phyloP scores from a whole-genome alignment of 2,329 filamentous ascomycete species.

The Venturiaceae sp. region DNA sequence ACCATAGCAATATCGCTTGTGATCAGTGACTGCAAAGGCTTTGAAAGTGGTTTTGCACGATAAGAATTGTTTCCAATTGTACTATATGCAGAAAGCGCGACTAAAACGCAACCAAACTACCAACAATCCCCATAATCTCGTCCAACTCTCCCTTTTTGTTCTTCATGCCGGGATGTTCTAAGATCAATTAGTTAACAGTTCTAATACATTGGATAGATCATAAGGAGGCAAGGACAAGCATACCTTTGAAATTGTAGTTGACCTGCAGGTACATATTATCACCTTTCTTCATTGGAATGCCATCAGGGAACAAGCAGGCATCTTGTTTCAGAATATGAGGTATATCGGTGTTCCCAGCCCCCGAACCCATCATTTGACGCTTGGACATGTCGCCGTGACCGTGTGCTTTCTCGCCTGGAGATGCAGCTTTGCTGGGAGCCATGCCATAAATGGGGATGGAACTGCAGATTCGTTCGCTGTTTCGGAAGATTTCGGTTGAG shows the following conservation, averaged over 20 bases:
- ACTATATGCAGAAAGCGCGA: too few relatives aligned
- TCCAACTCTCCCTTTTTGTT: constrained; percentile 2
- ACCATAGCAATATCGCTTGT: too few relatives aligned
- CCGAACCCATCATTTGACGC: neutral
- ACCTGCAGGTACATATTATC: neutral
- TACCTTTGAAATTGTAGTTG: neutral
- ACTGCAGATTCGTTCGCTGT: neutral
- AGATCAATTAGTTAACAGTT: neutral
- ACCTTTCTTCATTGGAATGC: neutral
- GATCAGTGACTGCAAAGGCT: too few relatives aligned
- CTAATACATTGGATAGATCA: neutral
- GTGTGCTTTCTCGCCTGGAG: neutral
- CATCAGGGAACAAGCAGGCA: neutral
- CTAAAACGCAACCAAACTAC: neutral
- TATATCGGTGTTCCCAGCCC: neutral
- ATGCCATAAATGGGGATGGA: neutral
- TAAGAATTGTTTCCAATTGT: too few relatives aligned
- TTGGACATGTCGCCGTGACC: neutral
- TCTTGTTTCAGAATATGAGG: neutral
- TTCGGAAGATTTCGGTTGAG: neutral
- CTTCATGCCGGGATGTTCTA: constrained; percentile 1
- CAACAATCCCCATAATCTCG: constrained; percentile 1
- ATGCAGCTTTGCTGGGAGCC: too few relatives aligned
- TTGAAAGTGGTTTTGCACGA: too few relatives aligned
- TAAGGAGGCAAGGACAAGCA: neutral